A percentile compares a stretch with the other conserved stretches of the same genome.
phyloP scores from a whole-genome alignment of 2,329 filamentous ascomycete genomes.

The Talaromyces sp. region DNA sequence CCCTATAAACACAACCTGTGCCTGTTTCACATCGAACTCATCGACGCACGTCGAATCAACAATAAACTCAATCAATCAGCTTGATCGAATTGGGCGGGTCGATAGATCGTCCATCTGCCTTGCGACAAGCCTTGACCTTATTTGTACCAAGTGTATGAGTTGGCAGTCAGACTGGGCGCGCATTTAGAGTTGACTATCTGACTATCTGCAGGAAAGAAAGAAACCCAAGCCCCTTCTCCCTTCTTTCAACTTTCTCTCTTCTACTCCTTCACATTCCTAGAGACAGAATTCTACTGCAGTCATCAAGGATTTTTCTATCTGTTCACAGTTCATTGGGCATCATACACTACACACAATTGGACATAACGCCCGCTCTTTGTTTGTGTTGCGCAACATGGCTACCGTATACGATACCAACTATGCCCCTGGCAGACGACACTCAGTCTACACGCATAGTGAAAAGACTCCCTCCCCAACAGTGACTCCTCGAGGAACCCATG shows the following conservation, averaged over 20 bases:
- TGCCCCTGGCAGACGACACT: slow-evolving; percentile 58
- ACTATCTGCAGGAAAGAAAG: slow-evolving; percentile 14
- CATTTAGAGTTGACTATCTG: background rate
- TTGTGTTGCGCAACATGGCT: slow-evolving; percentile 10
- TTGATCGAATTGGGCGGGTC: slow-evolving; percentile 8
- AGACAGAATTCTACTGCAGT: background rate
- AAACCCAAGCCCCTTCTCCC: slow-evolving; percentile 19
- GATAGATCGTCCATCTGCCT: slow-evolving; percentile 13
- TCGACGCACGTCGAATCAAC: slow-evolving; percentile 1
- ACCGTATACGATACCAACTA: slow-evolving; percentile 29
- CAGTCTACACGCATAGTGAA: slow-evolving; percentile 32
- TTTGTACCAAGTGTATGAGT: slow-evolving; percentile 6
- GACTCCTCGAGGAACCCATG: slow-evolving; percentile 45
- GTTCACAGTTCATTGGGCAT: background rate
- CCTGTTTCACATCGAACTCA: slow-evolving; percentile 12
- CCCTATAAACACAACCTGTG: slow-evolving; percentile 15
- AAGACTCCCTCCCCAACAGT: slow-evolving; percentile 38
- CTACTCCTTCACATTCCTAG: background rate
- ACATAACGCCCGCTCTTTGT: background rate
- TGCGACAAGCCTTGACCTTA: slow-evolving; percentile 10
- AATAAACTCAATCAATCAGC: slow-evolving; percentile 4
- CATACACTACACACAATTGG: background rate
- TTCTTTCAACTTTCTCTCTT: slow-evolving; percentile 17
- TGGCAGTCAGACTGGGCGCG: background rate
- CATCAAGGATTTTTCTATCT: background rate